A percentile compares a stretch with the other conserved stretches of the same genome.
phyloP scores from a whole-genome alignment of 352 stramenopile genomes.

The Globisporangium perplexum region DNA sequence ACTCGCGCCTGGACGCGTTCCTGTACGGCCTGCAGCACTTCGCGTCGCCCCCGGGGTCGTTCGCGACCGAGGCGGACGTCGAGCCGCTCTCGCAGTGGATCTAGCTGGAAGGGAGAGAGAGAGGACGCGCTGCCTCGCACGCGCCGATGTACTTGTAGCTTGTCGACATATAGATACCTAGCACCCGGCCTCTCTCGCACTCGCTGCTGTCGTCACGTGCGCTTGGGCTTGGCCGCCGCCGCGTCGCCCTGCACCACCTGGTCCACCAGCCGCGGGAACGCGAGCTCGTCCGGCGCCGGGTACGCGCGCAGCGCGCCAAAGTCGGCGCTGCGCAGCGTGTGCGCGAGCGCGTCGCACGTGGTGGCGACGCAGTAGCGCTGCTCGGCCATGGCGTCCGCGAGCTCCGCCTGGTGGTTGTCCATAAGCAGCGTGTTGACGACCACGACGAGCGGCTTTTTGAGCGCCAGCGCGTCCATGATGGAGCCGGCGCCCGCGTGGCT shows the following conservation, averaged over 20 bases:
- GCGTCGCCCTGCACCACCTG: slow-evolving; percentile 19
- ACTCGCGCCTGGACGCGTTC: slow-evolving; percentile 1
- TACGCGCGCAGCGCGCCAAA: slow-evolving; percentile 42
- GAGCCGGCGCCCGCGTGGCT: slow-evolving; percentile 93
- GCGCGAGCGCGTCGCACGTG: slow-evolving; percentile 28
- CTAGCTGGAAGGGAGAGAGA: too few relatives aligned
- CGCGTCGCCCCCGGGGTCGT: not conserved
- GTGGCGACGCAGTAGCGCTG: slow-evolving; percentile 57
- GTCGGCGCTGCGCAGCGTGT: slow-evolving; percentile 30
- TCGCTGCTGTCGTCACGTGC: not conserved
- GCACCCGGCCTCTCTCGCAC: not conserved
- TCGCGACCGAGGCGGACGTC: not conserved
- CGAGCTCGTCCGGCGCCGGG: slow-evolving; percentile 45
- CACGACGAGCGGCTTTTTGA: slow-evolving; percentile 84
- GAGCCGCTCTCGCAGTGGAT: slow-evolving; percentile 11
- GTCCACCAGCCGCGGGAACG: slow-evolving; percentile 69
- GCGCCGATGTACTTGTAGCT: not conserved
- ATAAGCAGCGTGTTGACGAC: slow-evolving; percentile 95
- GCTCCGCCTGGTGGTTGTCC: slow-evolving; percentile 97
- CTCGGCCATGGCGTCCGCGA: slow-evolving; percentile 89
- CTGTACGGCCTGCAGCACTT: not conserved
- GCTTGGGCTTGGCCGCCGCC: not conserved
- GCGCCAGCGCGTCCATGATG: slow-evolving; percentile 88
- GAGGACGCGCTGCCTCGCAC: too few relatives aligned
- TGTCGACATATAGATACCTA: not conserved